Base-by-base conservation (phyloP, 1,284 basidiomycete species). In the Gymnopus androsaceus region DNA sequence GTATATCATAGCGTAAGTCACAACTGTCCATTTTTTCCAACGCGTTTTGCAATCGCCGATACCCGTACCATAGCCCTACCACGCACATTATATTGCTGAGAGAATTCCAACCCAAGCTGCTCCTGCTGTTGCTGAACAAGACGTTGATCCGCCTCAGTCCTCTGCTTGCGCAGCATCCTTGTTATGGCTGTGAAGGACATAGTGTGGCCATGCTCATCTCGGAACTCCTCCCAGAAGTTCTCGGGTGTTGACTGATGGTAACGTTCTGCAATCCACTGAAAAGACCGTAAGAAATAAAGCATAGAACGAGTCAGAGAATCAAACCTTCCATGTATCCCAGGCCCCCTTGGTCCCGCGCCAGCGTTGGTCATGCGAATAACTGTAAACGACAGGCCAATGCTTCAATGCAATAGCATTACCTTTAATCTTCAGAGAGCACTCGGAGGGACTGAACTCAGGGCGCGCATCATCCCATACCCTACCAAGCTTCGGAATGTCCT, bases 371-470 rank as follows among this genome's bases (percentile, higher is more conserved):
- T 31, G 25, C 14, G 25, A 30, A n/a, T 46, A 46, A 12, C 21
- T 28, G n/a, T 44, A 44, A 12, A 7, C 30, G 6, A 4, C 27
- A 8, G 15, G 17, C 48, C 48, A 50, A 2, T 23, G 21, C 34
- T 25, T 12, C 8, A 50, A 23, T n/a, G 34, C 12, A 19, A 50
- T 40, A 14, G 17, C 34, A 50, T 50, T 9, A 7, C 48, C 48
- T 17, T 50, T 40, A 23, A 50, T 40, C 48, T 28, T 37, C 21
- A 50, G 37, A 6, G 23, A 15, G 38, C 48, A 50, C 34, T 50
- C 48, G 5, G 33, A 19, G 9, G 23, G 17, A 17, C 21, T 23
- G 36, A 23, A 50, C 8, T 19, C 36, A 7, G n/a, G 17, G 38
- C 6, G 1, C 21, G 21, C 14, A 17, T 50, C 48, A 50, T 50